These are phyloP conservation scores for Drosera capensis DNA, from an alignment of 148 eudicot genomes.

Conservation along the genomic window DNA sequence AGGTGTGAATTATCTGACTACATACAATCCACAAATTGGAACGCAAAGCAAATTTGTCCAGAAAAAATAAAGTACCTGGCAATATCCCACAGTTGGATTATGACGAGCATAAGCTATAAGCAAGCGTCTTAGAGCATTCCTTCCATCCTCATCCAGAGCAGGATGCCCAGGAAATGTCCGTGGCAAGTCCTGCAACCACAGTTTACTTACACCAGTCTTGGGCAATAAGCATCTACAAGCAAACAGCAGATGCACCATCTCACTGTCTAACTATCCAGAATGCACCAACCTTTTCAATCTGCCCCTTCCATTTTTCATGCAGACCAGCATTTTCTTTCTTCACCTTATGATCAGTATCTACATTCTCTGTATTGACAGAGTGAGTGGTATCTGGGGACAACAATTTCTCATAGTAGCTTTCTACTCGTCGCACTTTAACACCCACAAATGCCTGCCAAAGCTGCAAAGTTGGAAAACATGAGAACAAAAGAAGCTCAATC, in stretches of 20 bases:
- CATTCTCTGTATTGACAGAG: slow-evolving; percentile 17
- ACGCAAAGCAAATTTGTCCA: background rate
- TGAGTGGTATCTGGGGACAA: slow-evolving; percentile 31
- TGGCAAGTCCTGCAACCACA: slow-evolving; percentile 67
- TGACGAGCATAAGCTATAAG: slow-evolving; percentile 99
- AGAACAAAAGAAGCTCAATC: slow-evolving; percentile 4
- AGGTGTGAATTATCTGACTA: no score
- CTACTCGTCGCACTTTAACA: slow-evolving; percentile 58
- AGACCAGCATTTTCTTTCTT: slow-evolving; percentile 16
- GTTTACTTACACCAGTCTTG: no score
- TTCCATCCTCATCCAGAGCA: slow-evolving; percentile 88
- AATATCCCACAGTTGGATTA: slow-evolving; percentile 93
- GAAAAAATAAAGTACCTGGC: slow-evolving; percentile 68
- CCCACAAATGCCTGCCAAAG: slow-evolving; percentile 99
- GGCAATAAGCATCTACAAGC: no score
- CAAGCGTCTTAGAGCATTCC: slow-evolving; percentile 92
- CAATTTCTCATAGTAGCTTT: slow-evolving; percentile 66
- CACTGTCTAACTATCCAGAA: no score
- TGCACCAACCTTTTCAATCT: slow-evolving; percentile 83
- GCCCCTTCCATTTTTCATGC: slow-evolving; percentile 83
- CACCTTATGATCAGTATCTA: slow-evolving; percentile 20
- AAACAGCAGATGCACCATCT: background rate
- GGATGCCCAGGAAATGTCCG: slow-evolving; percentile 99
- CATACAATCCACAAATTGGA: background rate
- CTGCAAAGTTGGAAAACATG: slow-evolving; percentile 19